Percentiles rank a stretch among this genome's conserved stretches.
phyloP scores from a whole-genome alignment of 352 stramenopile genomes.

The Globisporangium radiosum region DNA sequence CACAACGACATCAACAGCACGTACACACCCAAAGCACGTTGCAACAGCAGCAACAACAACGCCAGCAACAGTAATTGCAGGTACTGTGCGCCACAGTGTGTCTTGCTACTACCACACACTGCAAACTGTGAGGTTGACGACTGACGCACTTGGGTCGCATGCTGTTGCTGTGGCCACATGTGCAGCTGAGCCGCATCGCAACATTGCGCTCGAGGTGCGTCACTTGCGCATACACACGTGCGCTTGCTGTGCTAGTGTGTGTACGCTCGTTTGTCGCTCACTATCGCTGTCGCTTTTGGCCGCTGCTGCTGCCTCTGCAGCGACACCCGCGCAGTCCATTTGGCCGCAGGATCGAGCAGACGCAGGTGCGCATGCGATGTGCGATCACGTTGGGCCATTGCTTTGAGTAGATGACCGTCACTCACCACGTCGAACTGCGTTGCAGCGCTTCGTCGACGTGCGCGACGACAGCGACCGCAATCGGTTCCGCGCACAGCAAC shows the following conservation, averaged over 20 bases:
- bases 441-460: slow-evolving; percentile 7
- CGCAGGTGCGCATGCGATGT: slow-evolving; percentile 16
- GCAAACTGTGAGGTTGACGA: too few relatives aligned
- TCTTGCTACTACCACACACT: neutral
- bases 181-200: neutral
- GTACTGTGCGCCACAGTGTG: neutral
- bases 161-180: too few relatives aligned
- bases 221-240: neutral
- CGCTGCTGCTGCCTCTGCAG: slow-evolving; percentile 1
- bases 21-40: neutral
- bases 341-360: slow-evolving; percentile 27
- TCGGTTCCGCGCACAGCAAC: slow-evolving; percentile 14
- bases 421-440: too few relatives aligned
- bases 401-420: too few relatives aligned
- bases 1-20: too few relatives aligned
- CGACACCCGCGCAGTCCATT: slow-evolving; percentile 37
- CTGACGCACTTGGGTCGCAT: neutral
- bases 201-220: slow-evolving; percentile 2
- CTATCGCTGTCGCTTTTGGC: too few relatives aligned
- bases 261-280: too few relatives aligned
- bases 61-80: neutral
- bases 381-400: neutral
- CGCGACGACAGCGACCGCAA: neutral
- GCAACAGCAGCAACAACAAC: neutral
- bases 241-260: neutral